Conservation (phyloP, 345 rosid species). For the Salix koriyanagi region DNA sequence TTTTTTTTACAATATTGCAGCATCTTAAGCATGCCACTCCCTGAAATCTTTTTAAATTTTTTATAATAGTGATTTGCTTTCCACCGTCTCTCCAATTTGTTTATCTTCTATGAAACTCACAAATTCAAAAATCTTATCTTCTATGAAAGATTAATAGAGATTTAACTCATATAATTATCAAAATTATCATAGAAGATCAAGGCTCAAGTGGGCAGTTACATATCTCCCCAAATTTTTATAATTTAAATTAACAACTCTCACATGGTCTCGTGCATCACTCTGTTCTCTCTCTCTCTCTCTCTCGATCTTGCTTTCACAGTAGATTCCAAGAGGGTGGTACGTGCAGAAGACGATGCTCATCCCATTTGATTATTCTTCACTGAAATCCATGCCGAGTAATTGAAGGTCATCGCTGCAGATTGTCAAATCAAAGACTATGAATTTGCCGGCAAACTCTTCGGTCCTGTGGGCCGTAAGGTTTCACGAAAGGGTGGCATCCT, state of each 20-base stretch:
- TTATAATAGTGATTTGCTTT: too few species aligned
- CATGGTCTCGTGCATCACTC: constrained; percentile 32
- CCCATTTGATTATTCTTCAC: constrained; percentile 17
- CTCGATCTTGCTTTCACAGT: constrained; percentile 19
- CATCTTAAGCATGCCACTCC: too few species aligned
- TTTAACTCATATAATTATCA: neutral
- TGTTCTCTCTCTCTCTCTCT: constrained; percentile 3
- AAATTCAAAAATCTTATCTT: too few species aligned
- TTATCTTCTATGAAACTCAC: too few species aligned
- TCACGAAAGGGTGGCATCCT: neutral
- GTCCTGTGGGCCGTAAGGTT: constrained; percentile 10
- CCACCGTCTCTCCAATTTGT: too few species aligned
- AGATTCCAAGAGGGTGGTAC: constrained; percentile 13
- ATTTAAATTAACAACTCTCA: neutral
- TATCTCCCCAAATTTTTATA: too few species aligned
- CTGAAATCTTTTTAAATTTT: too few species aligned
- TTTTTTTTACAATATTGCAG: too few species aligned
- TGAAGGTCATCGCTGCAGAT: neutral
- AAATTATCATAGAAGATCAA: too few species aligned
- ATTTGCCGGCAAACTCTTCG: constrained; percentile 15
- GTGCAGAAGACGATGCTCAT: constrained; percentile 31
- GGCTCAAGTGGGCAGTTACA: too few species aligned
- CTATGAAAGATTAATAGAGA: constrained; percentile 12
- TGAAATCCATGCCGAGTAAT: constrained; percentile 34
- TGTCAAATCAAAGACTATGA: neutral